phyloP scores from a whole-genome alignment of 106 monocot genomes.

The Dendrobium chrysotoxum region DNA sequence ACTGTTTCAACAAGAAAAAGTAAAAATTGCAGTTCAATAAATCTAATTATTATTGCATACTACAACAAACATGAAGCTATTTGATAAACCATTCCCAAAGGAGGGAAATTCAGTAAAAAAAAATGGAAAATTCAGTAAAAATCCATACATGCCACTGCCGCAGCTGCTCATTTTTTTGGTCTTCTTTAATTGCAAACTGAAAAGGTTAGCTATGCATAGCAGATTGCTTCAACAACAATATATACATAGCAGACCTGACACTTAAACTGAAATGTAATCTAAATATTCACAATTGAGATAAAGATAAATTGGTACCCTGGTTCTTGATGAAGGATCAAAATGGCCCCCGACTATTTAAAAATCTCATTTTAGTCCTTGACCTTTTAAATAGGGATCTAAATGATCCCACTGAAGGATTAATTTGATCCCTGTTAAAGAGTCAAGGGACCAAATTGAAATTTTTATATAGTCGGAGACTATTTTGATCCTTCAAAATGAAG shows the following conservation, averaged over 20 bases:
- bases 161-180: background rate
- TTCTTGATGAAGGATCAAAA: no score
- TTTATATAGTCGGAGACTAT: no score
- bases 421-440: no score
- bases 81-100: background rate
- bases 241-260: background rate
- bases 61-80: background rate
- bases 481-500: no score
- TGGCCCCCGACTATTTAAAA: no score
- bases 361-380: no score
- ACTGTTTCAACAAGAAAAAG: background rate
- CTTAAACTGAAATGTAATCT: background rate
- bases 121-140: background rate
- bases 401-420: no score
- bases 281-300: background rate
- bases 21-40: background rate
- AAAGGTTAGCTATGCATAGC: background rate
- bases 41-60: background rate
- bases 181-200: background rate
- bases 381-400: no score
- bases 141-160: background rate
- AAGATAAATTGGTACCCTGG: no score
- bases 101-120: background rate
- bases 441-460: no score
- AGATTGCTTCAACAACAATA: background rate